phyloP scores from a whole-genome alignment of 805 yeast genomes.

The Starmerella geochares region DNA sequence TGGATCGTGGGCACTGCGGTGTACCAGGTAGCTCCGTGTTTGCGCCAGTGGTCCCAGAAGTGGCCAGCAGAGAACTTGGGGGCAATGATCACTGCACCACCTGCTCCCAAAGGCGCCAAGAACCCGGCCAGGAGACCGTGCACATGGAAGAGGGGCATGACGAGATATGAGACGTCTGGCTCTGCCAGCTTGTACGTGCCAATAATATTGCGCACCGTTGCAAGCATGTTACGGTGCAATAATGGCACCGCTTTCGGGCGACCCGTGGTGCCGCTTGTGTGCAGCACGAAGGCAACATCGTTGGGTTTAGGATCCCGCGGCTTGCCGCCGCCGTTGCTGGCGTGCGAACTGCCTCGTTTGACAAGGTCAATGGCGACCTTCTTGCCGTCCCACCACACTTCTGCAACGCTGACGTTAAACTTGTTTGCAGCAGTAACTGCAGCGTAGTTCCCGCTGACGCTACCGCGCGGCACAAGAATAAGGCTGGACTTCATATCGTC shows the following conservation, averaged over 20 bases:
- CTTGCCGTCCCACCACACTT: slow-evolving; percentile 40
- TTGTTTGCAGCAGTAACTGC: slow-evolving; percentile 44
- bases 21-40: slow-evolving; percentile 53
- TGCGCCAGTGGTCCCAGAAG: slow-evolving; percentile 51
- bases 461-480: slow-evolving; percentile 48
- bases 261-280: slow-evolving; percentile 70
- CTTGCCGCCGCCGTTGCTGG: background rate
- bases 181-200: slow-evolving; percentile 45
- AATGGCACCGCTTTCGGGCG: slow-evolving; percentile 67
- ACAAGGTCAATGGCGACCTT: slow-evolving; percentile 33
- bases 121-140: slow-evolving; percentile 64
- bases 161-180: slow-evolving; percentile 48
- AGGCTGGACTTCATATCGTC: slow-evolving; percentile 50
- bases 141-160: slow-evolving; percentile 71
- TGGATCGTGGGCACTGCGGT: slow-evolving; percentile 73
- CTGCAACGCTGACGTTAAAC: slow-evolving; percentile 42
- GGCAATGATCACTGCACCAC: slow-evolving; percentile 57
- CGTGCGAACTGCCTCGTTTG: background rate
- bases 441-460: slow-evolving; percentile 34
- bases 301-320: slow-evolving; percentile 32
- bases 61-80: slow-evolving; percentile 47
- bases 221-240: slow-evolving; percentile 52
- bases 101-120: slow-evolving; percentile 49
- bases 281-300: slow-evolving; percentile 55
- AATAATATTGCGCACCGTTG: slow-evolving; percentile 49